Evolutionary conservation across 805 yeast species (phyloP).

Genomic region (Metschnikowia lochheadii): DNA sequence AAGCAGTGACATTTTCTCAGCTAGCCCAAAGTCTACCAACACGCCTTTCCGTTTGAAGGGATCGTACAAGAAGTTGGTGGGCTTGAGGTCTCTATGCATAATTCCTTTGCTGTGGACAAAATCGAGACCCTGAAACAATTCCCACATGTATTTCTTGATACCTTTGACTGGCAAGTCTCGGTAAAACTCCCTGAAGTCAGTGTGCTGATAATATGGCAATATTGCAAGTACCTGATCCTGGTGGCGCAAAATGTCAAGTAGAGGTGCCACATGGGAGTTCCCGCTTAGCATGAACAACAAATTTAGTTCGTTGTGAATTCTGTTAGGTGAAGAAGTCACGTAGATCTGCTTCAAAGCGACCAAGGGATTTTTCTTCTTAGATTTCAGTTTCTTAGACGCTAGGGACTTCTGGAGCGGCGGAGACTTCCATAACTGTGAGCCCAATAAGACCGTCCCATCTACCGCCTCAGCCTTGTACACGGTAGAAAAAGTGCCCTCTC

Average conservation of each 20-base stretch:
- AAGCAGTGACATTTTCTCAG: conserved; percentile 47
- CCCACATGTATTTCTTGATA: conserved; percentile 74
- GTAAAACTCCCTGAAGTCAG: conserved; percentile 85
- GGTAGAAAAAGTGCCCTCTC: conserved; percentile 63
- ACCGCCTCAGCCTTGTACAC: conserved; percentile 60
- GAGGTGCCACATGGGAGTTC: conserved; percentile 75
- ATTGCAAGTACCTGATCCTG: conserved; percentile 94
- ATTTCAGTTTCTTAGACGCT: conserved; percentile 11
- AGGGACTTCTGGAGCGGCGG: conserved; percentile 36
- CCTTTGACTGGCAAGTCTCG: conserved; percentile 76
- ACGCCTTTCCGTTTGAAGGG: conserved; percentile 69
- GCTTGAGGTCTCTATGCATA: conserved; percentile 44
- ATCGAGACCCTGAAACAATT: conserved; percentile 69
- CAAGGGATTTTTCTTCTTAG: conserved; percentile 34
- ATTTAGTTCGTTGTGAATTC: conserved; percentile 85
- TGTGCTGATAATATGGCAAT: conserved; percentile 84
- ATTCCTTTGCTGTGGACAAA: conserved; percentile 48
- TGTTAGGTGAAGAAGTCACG: conserved; percentile 90
- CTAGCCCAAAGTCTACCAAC: conserved; percentile 87
- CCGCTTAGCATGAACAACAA: conserved; percentile 67
- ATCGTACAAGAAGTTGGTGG: conserved; percentile 67
- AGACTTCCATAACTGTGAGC: conserved; percentile 42
- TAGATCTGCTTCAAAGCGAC: conserved; percentile 93
- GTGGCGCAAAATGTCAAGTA: conserved; percentile 79
- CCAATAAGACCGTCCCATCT: conserved; percentile 34